Evolutionary conservation across 2,329 filamentous ascomycete species (phyloP).

Genomic region (Monosporascus cannonballus): DNA sequence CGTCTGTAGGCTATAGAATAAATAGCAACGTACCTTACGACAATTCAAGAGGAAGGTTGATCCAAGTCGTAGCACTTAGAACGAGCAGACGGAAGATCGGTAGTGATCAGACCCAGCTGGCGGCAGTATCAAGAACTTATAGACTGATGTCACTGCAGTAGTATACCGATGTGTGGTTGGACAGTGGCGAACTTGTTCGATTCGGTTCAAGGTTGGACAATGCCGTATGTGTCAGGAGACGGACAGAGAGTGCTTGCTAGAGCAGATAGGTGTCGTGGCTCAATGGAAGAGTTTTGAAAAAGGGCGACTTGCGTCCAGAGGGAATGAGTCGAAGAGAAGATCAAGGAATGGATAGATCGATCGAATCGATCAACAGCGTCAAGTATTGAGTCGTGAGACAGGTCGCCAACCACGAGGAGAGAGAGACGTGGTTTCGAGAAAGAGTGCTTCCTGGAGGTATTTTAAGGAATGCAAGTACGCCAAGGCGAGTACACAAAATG

Average conservation of each 20-base stretch:
- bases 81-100: not conserved
- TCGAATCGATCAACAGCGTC: conserved; percentile 14
- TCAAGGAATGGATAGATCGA: conserved; percentile 18
- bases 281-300: not conserved
- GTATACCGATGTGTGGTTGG: conserved; percentile 13
- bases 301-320: conserved; percentile 25
- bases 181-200: conserved; percentile 16
- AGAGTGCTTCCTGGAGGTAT: conserved; percentile 2
- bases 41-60: not conserved
- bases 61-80: not conserved
- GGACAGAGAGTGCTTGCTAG: conserved; percentile 15
- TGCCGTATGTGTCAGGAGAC: conserved; percentile 4
- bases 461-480: conserved; percentile 24
- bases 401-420: conserved; percentile 10
- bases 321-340: conserved; percentile 17
- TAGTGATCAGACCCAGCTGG: conserved; percentile 10
- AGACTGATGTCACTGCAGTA: conserved; percentile 7
- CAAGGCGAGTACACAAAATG: conserved; percentile 17
- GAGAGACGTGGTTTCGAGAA: conserved; percentile 10
- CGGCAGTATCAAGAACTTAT: conserved; percentile 9
- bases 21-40: not conserved
- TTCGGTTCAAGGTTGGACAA: conserved; percentile 13
- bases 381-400: conserved; percentile 2
- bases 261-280: conserved; percentile 10
- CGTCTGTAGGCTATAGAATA: no score